Percentiles rank a stretch among this genome's conserved stretches.
Conservation (phyloP, 176 grass and related monocot species). For the Phoenix dactylifera region DNA sequence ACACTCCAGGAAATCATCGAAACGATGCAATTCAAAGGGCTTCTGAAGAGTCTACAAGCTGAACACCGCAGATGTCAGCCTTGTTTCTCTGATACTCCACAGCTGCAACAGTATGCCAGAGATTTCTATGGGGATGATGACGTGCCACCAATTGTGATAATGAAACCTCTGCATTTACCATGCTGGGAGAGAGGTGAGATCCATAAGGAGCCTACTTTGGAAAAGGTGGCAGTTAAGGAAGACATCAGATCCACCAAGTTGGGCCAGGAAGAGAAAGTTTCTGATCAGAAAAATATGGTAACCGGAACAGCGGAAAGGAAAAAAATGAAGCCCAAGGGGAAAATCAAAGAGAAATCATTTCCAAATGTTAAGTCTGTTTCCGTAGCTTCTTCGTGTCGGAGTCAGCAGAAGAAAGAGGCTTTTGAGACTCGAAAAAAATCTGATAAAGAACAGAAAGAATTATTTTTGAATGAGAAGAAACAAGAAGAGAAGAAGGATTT, state of each 20-base stretch:
- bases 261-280: constrained; percentile 14
- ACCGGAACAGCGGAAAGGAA: constrained; percentile 1
- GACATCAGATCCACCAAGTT: constrained; percentile 25
- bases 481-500: constrained; percentile 34
- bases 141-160: constrained; percentile 22
- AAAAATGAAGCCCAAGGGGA: constrained; percentile 13
- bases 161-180: constrained; percentile 18
- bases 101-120: background rate
- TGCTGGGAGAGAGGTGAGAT: constrained; percentile 4
- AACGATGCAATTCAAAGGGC: constrained; percentile 39
- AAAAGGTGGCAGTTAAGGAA: constrained; percentile 6
- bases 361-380: constrained; percentile 27
- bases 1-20: constrained; percentile 30
- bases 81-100: background rate
- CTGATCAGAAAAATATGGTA: constrained; percentile 3
- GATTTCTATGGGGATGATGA: background rate
- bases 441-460: constrained; percentile 22
- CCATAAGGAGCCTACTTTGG: background rate
- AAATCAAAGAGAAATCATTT: constrained; percentile 12
- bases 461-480: constrained; percentile 22
- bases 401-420: constrained; percentile 17
- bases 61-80: constrained; percentile 14
- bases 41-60: constrained; percentile 27
- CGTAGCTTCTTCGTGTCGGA: constrained; percentile 3
- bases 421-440: constrained; percentile 15